A percentile compares a stretch with the other conserved stretches of the same genome.
phyloP scores from a whole-genome alignment of 257 asterid species.

The Avicennia marina region DNA sequence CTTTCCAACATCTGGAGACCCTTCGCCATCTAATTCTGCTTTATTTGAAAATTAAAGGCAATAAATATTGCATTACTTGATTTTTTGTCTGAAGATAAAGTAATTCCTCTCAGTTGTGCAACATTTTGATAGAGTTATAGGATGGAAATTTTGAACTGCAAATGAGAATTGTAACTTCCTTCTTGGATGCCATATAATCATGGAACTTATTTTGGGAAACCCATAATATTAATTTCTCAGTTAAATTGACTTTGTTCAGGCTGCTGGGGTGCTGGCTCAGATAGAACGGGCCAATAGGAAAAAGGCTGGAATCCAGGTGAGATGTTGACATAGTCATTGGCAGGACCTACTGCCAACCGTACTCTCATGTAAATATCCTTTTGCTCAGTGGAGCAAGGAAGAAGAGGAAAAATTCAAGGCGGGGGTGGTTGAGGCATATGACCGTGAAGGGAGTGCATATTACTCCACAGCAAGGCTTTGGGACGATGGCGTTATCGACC shows the following conservation, averaged over 20 bases:
- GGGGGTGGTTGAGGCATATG: constrained; percentile 71
- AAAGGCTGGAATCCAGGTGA: constrained; percentile 64
- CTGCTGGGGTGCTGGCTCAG: constrained; percentile 93
- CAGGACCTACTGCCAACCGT: neutral
- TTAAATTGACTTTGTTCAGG: constrained; percentile 40
- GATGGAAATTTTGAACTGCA: neutral
- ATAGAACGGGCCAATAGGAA: constrained; percentile 71
- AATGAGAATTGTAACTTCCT: neutral
- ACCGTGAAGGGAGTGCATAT: constrained; percentile 80
- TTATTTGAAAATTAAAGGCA: neutral
- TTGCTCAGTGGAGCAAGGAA: constrained; percentile 72
- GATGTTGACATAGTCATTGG: neutral
- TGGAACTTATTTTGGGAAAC: neutral
- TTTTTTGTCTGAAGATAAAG: neutral
- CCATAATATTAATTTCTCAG: constrained; percentile 1
- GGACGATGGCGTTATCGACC: constrained; percentile 97
- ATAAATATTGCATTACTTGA: neutral
- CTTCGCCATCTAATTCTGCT: neutral
- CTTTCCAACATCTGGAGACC: neutral
- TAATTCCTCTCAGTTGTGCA: neutral
- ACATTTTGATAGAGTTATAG: neutral
- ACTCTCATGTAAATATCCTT: neutral
- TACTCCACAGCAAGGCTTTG: constrained; percentile 94
- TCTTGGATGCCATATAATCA: neutral
- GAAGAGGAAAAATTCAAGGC: constrained; percentile 83